These are phyloP conservation scores for Murraya koenigii DNA, from an alignment of 345 rosid species.

Conservation along the genomic window DNA sequence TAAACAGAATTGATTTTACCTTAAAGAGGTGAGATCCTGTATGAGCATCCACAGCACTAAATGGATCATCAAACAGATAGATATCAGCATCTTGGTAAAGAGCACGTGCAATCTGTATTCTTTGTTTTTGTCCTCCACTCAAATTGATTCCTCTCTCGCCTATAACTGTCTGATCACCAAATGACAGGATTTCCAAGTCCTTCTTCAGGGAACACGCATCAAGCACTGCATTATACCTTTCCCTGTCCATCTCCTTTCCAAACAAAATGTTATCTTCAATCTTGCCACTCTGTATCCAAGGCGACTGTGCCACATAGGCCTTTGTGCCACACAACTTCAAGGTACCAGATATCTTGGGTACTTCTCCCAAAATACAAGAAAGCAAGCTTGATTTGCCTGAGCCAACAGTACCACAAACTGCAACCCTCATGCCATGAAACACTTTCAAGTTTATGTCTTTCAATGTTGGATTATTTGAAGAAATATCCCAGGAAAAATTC, in stretches of 20 bases:
- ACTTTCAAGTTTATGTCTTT: slow-evolving; percentile 53
- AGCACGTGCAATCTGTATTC: slow-evolving; percentile 84
- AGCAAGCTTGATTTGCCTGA: slow-evolving; percentile 81
- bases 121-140: slow-evolving; percentile 90
- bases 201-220: slow-evolving; percentile 70
- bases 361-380: slow-evolving; percentile 68
- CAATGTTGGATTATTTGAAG: slow-evolving; percentile 43
- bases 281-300: slow-evolving; percentile 90
- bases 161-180: slow-evolving; percentile 77
- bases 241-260: slow-evolving; percentile 67
- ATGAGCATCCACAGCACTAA: slow-evolving; percentile 90
- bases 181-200: slow-evolving; percentile 69
- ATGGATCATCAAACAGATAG: slow-evolving; percentile 87
- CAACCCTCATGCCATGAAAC: slow-evolving; percentile 59
- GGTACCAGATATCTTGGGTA: slow-evolving; percentile 63
- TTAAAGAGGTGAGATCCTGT: slow-evolving; percentile 83
- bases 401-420: slow-evolving; percentile 79
- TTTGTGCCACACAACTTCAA: slow-evolving; percentile 60
- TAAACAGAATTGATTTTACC: slow-evolving; percentile 26
- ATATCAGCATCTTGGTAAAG: slow-evolving; percentile 85
- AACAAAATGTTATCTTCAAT: slow-evolving; percentile 84
- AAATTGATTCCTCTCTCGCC: slow-evolving; percentile 89
- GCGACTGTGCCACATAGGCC: slow-evolving; percentile 80
- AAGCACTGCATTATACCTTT: slow-evolving; percentile 51
- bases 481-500: slow-evolving; percentile 58